Evolutionary conservation across 148 eudicot genomes (phyloP).

Genomic region (Camellia japonica): DNA sequence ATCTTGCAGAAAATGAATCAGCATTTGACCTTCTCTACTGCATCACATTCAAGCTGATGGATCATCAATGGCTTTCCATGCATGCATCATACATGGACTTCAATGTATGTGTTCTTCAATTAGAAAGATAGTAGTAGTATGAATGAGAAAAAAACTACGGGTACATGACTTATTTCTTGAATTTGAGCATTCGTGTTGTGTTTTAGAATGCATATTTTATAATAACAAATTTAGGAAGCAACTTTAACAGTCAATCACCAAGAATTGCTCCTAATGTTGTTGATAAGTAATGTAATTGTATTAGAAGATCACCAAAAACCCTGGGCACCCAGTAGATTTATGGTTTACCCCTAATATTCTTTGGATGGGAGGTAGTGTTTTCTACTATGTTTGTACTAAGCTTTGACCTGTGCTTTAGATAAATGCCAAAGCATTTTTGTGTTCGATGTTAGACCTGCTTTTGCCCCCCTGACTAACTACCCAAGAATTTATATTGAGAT

Average conservation of each 20-base stretch:
- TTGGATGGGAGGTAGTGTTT: neutral
- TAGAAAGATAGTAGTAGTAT: neutral
- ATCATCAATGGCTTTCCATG: slow-evolving; percentile 91
- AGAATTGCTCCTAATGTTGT: neutral
- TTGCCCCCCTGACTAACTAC: neutral
- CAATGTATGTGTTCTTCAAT: slow-evolving; percentile 57
- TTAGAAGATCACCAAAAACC: too few relatives aligned
- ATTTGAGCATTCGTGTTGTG: neutral
- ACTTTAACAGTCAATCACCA: neutral
- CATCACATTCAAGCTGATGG: slow-evolving; percentile 90
- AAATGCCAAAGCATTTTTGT: too few relatives aligned
- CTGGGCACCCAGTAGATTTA: too few relatives aligned
- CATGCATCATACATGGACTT: slow-evolving; percentile 99
- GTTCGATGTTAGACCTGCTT: neutral
- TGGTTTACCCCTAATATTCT: neutral
- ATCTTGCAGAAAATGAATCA: slow-evolving; percentile 67
- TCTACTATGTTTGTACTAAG: neutral
- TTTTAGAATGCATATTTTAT: neutral
- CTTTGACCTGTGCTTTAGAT: neutral
- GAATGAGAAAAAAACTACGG: neutral
- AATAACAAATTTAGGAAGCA: neutral
- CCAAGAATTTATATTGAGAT: neutral
- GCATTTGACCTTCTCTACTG: slow-evolving; percentile 95
- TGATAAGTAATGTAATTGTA: too few relatives aligned
- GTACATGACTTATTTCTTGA: too few relatives aligned